Evolutionary conservation across 148 eudicot genomes (phyloP), one percentile per base, ranked within the genome.

Genomic region (Amaranthus palmeri): DNA sequence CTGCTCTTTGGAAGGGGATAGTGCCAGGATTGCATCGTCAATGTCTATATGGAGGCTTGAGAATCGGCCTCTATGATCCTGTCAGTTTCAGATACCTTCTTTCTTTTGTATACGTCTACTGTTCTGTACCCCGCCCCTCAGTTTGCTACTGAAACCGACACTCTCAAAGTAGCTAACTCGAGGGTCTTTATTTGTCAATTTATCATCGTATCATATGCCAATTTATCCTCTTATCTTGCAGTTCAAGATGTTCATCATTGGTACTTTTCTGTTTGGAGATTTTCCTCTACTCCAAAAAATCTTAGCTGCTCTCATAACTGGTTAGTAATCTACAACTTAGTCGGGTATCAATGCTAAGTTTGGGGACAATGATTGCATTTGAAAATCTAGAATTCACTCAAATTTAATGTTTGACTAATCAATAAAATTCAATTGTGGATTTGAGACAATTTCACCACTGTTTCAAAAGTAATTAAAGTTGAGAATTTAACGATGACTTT

Each of bases 1-100:
- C 78, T 69, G 86, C 92, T 11, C 89, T 88, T 69, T 88, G 92
- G 92, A 88, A 86, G 67, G 92, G 92, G 17, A 74, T 88, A n/a
- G 65, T 86, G 69, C 89, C 92, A 9, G 92, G 92, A 40, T 76
- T 88, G 76, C 92, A 88, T 61, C 82, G 92, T 36, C 92, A 88
- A 59, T 88, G 83, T 79, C 61, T 88, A 45, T 88, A 88, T 47
- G 92, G 92, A 61, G 92, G 92, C 69, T 73, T 86, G 80, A 84
- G 92, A 81, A 86, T 88, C 51, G 83, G 88, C 73, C 74, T 88
- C 69, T 88, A 86, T 76, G 92, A 84, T 68, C 92, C 92, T 66
- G 92, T 86, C 79, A 77, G 86, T 81, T 67, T 54, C 48, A 3
- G 51, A 61, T 46, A 49, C 56, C 58, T 40, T 69, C 13, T 58